Conservation (phyloP, 2,329 filamentous ascomycete species). For the Sporothrix globosa region DNA sequence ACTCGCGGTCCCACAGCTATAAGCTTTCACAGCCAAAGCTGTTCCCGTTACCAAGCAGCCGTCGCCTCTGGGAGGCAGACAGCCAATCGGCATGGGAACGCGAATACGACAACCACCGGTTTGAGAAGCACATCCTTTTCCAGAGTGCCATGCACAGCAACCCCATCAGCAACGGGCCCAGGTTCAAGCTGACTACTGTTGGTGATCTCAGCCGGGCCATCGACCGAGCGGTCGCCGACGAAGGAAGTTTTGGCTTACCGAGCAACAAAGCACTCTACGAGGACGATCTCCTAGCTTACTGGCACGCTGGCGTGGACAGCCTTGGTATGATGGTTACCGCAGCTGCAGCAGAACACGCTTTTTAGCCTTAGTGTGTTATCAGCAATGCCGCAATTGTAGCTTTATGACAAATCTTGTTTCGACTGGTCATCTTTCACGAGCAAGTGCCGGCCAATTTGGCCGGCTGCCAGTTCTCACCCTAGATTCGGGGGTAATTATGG, state of each 20-base stretch:
- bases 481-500: not conserved
- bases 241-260: not conserved
- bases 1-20: constrained; percentile 11
- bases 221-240: not conserved
- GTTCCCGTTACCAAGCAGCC: constrained; percentile 30
- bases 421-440: too few species aligned
- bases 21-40: constrained; percentile 4
- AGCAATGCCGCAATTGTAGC: too few species aligned
- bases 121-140: constrained; percentile 2
- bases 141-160: not conserved
- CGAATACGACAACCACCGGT: constrained; percentile 28
- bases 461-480: not conserved
- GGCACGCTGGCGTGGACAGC: constrained; percentile 33
- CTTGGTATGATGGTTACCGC: constrained; percentile 34
- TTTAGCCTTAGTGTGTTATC: not conserved
- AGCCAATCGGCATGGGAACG: constrained; percentile 29
- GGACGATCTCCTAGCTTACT: constrained; percentile 30
- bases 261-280: constrained; percentile 15
- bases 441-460: constrained; percentile 11
- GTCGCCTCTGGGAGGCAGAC: constrained; percentile 32
- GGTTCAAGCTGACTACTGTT: not conserved
- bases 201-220: constrained; percentile 18
- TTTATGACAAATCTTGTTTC: constrained; percentile 8
- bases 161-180: not conserved
- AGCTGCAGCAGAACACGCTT: constrained; percentile 16